Evolutionary conservation across 2,329 filamentous ascomycete genomes (phyloP).

Genomic region (Lasiodiplodia theobromae): DNA sequence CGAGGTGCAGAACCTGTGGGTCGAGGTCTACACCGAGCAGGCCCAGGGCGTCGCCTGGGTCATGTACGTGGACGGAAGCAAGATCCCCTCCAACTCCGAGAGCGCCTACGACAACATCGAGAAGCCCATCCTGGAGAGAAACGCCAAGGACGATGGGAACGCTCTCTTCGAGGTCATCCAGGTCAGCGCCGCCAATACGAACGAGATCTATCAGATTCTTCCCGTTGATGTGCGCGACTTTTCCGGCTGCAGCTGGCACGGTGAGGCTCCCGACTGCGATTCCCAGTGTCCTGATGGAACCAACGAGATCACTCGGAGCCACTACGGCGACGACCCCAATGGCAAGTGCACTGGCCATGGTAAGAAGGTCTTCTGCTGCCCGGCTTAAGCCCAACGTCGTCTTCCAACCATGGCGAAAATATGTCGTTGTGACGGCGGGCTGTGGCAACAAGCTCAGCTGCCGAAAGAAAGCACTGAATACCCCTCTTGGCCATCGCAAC

Average conservation of each 20-base stretch:
- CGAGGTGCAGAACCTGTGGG: background rate
- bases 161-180: background rate
- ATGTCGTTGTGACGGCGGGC: too few relatives aligned
- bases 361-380: conserved; percentile 3
- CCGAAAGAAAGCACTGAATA: too few relatives aligned
- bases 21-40: background rate
- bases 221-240: background rate
- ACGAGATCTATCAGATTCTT: background rate
- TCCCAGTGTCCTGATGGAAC: background rate
- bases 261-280: background rate
- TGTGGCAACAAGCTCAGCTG: too few relatives aligned
- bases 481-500: too few relatives aligned
- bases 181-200: background rate
- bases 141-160: background rate
- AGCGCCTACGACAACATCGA: background rate
- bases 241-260: background rate
- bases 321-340: background rate
- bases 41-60: background rate
- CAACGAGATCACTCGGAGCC: background rate
- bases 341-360: background rate
- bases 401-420: too few relatives aligned
- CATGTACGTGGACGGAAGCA: background rate
- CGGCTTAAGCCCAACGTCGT: too few relatives aligned
- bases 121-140: background rate
- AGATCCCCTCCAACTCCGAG: background rate